Evolutionary conservation across 2,329 filamentous ascomycete genomes (phyloP).

Genomic region (Sarocladium oryzae): DNA sequence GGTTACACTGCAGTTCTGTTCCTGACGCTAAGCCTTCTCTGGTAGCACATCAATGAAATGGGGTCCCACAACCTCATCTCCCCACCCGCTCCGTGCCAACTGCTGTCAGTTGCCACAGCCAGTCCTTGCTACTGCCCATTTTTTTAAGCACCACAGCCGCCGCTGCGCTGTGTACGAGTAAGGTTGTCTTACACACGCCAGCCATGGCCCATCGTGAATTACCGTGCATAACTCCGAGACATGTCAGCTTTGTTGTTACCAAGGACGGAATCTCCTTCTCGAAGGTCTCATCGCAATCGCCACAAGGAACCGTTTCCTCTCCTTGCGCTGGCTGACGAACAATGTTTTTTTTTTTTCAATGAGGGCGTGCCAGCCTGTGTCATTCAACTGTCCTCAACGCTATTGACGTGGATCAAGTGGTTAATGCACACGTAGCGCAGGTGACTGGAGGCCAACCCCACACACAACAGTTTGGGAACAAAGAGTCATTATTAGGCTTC

Average conservation of each 20-base stretch:
- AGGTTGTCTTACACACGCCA: no score
- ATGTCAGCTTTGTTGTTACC: no score
- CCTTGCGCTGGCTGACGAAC: no score
- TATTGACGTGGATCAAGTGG: conserved; percentile 1
- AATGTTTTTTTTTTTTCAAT: no score
- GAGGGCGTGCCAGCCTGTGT: neutral
- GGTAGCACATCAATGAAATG: neutral
- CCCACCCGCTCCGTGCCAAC: conserved; percentile 1
- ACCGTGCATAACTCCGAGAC: conserved; percentile 1
- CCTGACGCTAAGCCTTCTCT: neutral
- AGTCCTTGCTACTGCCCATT: neutral
- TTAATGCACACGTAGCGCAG: neutral
- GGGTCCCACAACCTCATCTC: conserved; percentile 4
- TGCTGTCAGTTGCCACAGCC: neutral
- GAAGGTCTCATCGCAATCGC: no score
- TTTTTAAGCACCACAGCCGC: neutral
- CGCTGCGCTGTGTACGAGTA: no score
- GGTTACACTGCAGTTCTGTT: neutral
- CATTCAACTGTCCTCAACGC: neutral
- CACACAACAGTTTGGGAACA: neutral
- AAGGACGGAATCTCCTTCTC: neutral
- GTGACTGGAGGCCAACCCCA: neutral
- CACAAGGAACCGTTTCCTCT: no score
- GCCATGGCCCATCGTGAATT: no score
- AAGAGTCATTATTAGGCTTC: neutral